Evolutionary conservation across 176 grass and related monocot genomes (phyloP).

Genomic region (Aegilops umbellulata): DNA sequence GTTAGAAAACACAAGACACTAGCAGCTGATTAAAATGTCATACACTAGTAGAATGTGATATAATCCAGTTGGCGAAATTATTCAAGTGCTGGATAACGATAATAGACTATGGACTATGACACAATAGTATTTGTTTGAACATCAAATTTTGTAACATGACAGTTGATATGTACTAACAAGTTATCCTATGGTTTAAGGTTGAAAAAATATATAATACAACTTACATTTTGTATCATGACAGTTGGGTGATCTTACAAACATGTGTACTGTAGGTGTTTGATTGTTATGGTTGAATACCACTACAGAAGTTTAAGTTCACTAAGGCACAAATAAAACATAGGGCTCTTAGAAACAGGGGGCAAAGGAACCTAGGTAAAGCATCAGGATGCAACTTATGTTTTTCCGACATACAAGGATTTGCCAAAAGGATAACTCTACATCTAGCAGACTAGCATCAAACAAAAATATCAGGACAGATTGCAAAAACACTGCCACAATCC

Average conservation of each 20-base stretch:
- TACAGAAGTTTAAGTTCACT: neutral
- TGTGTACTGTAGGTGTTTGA: neutral
- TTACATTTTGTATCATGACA: neutral
- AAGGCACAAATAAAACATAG: neutral
- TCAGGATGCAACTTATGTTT: neutral
- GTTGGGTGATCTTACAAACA: neutral
- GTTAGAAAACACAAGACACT: neutral
- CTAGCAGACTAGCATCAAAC: conserved; percentile 10
- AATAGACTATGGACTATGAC: neutral
- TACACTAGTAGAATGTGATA: neutral
- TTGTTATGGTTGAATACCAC: conserved; percentile 15
- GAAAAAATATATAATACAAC: neutral
- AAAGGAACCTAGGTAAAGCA: neutral
- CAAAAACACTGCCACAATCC: neutral
- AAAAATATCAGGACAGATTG: neutral
- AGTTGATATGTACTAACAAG: conserved; percentile 16
- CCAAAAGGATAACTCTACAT: neutral
- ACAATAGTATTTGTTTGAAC: conserved; percentile 7
- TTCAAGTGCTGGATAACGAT: neutral
- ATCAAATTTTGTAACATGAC: neutral
- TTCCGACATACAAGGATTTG: neutral
- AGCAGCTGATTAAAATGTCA: neutral
- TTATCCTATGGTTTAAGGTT: neutral
- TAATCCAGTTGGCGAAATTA: neutral
- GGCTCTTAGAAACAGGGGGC: neutral